Evolutionary conservation across 2,329 filamentous ascomycete species (phyloP), one percentile per base, ranked within the genome.

Genomic region (Penicillium sp.): DNA sequence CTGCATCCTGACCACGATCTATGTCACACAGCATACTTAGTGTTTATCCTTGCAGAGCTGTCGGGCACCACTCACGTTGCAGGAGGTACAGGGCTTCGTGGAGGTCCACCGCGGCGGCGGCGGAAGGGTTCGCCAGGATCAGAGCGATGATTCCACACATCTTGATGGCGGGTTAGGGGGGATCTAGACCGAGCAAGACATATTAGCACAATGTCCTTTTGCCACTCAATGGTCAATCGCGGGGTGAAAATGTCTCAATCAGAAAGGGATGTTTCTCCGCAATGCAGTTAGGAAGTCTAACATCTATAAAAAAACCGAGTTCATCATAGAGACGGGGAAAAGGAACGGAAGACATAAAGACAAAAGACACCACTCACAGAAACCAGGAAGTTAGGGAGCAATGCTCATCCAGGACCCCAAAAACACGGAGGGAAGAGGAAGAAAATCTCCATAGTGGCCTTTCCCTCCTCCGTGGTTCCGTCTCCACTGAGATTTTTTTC

Each of bases 1-100:
- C 89, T 45, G 91, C 91, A 85, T 96, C 91, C 72, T 95, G 90
- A 48, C 90, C 89, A 66, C 89, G 83, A 70, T 91, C 69, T 72
- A 49, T 49, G 29, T 47, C n/a, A 28, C 29, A 58, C 33, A 52
- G 71, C 54, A 70, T 66, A 33, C 41, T 57, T 53, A 54, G 42
- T 24, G 34, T 39, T 18, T 49, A 49, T 44, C 45, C 26, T 42
- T 44, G 39, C 34, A 33, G 10, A 45, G 33, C 31, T 43, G 47
- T 47, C 42, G 42, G 48, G 48, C 39, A 46, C 45, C 44, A 70
- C 69, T 70, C 62, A 72, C 69, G 81, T 69, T 87, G 86, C 9
- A 89, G 82, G 63, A 84, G 84, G 72, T 87, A 89, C n/a, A 89
- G 76, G 38, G 82, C 80, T 71, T 89, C 86, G 68, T 89, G 86